Evolutionary conservation across 1,284 basidiomycete genomes (phyloP).

Genomic region (Trametes pubescens): DNA sequence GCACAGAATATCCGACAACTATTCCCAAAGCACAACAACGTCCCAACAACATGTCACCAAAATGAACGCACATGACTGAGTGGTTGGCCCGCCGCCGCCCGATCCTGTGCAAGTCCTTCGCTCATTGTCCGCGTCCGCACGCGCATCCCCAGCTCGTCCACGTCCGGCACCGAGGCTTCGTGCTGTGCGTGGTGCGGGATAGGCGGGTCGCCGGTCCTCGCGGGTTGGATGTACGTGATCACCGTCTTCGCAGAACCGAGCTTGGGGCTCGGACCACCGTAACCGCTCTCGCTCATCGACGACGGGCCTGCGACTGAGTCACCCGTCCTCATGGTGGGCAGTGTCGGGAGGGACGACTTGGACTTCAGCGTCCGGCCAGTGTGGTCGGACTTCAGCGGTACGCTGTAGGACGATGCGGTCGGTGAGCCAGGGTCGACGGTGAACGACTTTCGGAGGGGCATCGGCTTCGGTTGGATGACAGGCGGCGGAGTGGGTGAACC

Average conservation of each 20-base stretch:
- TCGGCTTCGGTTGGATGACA: slow-evolving; percentile 48
- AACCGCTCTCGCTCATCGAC: slow-evolving; percentile 35
- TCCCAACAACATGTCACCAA: slow-evolving; percentile 56
- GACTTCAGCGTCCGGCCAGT: slow-evolving; percentile 36
- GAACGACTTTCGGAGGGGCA: slow-evolving; percentile 52
- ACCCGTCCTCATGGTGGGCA: slow-evolving; percentile 30
- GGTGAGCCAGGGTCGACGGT: slow-evolving; percentile 43
- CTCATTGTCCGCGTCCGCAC: slow-evolving; percentile 42
- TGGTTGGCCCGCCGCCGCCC: slow-evolving; percentile 53
- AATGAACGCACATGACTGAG: slow-evolving; percentile 85
- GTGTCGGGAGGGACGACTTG: slow-evolving; percentile 38
- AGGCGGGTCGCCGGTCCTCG: slow-evolving; percentile 56
- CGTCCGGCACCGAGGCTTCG: slow-evolving; percentile 39
- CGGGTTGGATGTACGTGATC: slow-evolving; percentile 60
- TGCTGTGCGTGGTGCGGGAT: slow-evolving; percentile 36
- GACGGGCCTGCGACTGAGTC: slow-evolving; percentile 30
- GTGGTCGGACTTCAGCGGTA: slow-evolving; percentile 35
- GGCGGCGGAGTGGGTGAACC: slow-evolving; percentile 33
- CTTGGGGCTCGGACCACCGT: slow-evolving; percentile 38
- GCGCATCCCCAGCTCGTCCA: slow-evolving; percentile 70
- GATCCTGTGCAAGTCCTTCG: slow-evolving; percentile 33
- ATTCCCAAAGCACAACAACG: slow-evolving; percentile 19
- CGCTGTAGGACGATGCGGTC: slow-evolving; percentile 32
- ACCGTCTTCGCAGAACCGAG: slow-evolving; percentile 59
- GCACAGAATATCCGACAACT: not conserved